Base-by-base conservation (phyloP, 176 grass and related monocot species). In the Elymus sibiricus region DNA sequence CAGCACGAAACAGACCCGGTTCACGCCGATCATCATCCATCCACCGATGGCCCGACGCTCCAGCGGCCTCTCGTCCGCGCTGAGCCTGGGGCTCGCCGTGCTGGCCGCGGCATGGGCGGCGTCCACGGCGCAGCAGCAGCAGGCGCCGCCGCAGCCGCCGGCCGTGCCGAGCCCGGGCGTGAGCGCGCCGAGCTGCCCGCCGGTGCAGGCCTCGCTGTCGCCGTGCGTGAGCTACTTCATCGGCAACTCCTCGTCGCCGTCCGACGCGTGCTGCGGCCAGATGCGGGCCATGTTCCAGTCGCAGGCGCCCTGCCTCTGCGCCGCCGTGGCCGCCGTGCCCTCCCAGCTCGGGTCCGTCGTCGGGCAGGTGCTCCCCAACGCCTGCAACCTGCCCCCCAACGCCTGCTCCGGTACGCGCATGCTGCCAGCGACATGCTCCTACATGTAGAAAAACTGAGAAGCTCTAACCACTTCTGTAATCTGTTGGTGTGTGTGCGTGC, bases 251-350 rank as follows among this genome's bases (percentile, higher is more conserved):
- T 90, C 93, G 40, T 32, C 93, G 21, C 95, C 95, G n/a, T 84
- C 93, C 12, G 69, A 82, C 39, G 90, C 53, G 38, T 98, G 95
- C 86, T 98, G 95, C 85, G 25, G 34, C 25, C 85, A 87, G 79
- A 83, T 95, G 4, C 40, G 40, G 37, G 34, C 63, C 74, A 68
- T 95, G 76, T 84, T 93, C 64, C 79, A 93, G 83, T 82, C 90
- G 19, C 86, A 98, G 70, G 84, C 84, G 59, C 86, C 88, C 4
- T 98, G 93, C 82, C 79, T 98, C 14, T 98, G 95, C 82, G 37
- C 75, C 19, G 61, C 87, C 24, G 44, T 95, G 61, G 87, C 90
- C 12, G 35, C 82, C 2, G 83, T 49, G 15, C 79, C 89, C 0
- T 35, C 79, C 11, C 70, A 64, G 26, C 83, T 93, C 53, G 95